A percentile compares a stretch with the other conserved stretches of the same genome.
phyloP scores from a whole-genome alignment of 2,329 filamentous ascomycete genomes.

The Tolypocladium endophyticum region DNA sequence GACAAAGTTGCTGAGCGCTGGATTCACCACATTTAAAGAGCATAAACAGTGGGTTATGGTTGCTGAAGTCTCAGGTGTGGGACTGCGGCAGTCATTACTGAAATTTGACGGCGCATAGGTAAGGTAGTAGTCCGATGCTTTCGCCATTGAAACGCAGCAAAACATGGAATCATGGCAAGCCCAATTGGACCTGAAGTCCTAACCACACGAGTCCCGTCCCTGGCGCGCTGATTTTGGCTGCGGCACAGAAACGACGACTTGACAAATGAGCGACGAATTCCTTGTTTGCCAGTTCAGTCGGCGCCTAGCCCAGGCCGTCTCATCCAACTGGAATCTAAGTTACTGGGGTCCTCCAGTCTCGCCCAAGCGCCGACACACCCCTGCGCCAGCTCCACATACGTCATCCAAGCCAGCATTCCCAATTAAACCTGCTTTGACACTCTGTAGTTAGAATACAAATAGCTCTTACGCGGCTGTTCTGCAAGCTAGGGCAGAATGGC shows the following conservation, averaged over 20 bases:
- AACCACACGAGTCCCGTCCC: neutral
- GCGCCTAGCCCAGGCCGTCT: neutral
- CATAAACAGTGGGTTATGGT: too few relatives aligned
- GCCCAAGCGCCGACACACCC: neutral
- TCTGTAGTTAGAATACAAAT: neutral
- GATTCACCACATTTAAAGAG: too few relatives aligned
- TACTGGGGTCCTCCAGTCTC: too few relatives aligned
- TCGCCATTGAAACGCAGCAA: neutral
- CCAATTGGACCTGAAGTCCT: neutral
- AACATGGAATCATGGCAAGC: neutral
- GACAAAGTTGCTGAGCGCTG: too few relatives aligned
- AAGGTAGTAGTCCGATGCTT: neutral
- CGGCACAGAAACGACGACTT: neutral
- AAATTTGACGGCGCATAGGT: neutral
- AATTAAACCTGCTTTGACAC: neutral
- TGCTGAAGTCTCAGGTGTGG: too few relatives aligned
- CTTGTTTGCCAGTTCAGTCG: neutral
- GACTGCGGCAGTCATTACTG: neutral
- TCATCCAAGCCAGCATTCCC: neutral
- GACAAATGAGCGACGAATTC: neutral
- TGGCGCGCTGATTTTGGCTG: neutral
- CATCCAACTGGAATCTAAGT: neutral
- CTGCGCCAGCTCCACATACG: neutral
- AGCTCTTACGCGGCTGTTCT: neutral
- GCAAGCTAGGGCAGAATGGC: too few relatives aligned